These are phyloP conservation scores for Chaetomium tenue DNA, from an alignment of 495 filamentous ascomycete species.

Conservation along the genomic window DNA sequence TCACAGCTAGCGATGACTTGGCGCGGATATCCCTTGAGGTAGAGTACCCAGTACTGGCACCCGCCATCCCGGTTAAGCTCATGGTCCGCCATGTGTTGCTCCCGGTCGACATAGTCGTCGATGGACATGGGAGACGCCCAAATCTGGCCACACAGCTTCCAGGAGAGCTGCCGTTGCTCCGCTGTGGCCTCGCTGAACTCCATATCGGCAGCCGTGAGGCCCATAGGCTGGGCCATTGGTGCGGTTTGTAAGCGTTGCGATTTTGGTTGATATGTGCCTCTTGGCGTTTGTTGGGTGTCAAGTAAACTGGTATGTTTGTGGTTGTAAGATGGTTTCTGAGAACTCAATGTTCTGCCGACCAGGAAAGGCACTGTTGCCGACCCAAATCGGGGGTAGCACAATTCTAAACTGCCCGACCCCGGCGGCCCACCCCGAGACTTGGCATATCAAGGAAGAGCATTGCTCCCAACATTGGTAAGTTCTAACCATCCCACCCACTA, in stretches of 20 bases:
- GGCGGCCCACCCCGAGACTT: too few species aligned
- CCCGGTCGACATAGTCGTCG: conserved; percentile 64
- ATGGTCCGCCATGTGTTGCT: conserved; percentile 57
- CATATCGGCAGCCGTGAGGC: conserved; percentile 22
- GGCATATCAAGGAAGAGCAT: too few species aligned
- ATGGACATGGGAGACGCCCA: conserved; percentile 34
- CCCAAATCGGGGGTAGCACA: too few species aligned
- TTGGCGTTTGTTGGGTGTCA: too few species aligned
- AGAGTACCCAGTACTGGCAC: conserved; percentile 67
- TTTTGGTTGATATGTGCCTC: neutral
- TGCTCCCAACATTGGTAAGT: too few species aligned
- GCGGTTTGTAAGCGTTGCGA: neutral
- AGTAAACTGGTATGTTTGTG: too few species aligned
- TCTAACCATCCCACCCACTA: too few species aligned
- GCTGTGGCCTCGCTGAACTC: conserved; percentile 29
- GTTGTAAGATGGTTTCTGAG: too few species aligned
- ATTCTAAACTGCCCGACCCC: too few species aligned
- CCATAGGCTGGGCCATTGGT: conserved; percentile 29
- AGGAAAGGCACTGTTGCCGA: too few species aligned
- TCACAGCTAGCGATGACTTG: conserved; percentile 77
- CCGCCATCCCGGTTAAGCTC: conserved; percentile 57
- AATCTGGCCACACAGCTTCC: conserved; percentile 24
- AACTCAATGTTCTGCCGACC: too few species aligned
- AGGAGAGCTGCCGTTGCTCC: conserved; percentile 28
- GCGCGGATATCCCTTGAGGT: conserved; percentile 45